Conservation (phyloP, 108 stramenopile genomes). For the Cyclostephanos tholiformis region DNA sequence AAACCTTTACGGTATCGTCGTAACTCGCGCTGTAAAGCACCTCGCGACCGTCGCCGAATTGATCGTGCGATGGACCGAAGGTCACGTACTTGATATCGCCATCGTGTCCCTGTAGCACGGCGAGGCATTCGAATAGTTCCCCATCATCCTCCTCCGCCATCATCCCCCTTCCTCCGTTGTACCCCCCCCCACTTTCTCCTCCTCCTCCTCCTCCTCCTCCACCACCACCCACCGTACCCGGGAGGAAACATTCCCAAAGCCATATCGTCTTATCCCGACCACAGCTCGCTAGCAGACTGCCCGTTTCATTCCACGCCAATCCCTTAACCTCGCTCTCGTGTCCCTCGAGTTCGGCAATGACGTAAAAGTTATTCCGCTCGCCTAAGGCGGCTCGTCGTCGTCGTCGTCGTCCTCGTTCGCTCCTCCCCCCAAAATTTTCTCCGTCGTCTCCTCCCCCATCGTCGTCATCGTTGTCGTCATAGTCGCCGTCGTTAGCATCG, state of each 20-base stretch:
- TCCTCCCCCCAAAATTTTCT: too few species aligned
- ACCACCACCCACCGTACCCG: constrained; percentile 70
- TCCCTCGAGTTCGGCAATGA: constrained; percentile 88
- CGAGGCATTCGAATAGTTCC: constrained; percentile 91
- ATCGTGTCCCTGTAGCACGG: constrained; percentile 94
- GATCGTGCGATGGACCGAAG: constrained; percentile 82
- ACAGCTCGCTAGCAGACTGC: constrained; percentile 90
- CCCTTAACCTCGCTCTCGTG: constrained; percentile 94
- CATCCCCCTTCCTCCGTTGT: background rate
- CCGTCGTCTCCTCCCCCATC: too few species aligned
- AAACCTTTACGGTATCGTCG: constrained; percentile 91
- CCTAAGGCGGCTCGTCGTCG: background rate
- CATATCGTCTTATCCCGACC: constrained; percentile 98
- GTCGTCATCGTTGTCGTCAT: constrained; percentile 2
- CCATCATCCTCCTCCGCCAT: constrained; percentile 46
- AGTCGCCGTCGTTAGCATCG: background rate
- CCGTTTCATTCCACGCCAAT: constrained; percentile 90
- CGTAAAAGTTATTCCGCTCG: constrained; percentile 57
- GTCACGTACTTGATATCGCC: constrained; percentile 93
- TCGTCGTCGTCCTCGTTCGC: background rate
- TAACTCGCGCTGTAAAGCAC: constrained; percentile 86
- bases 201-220: constrained; percentile 15
- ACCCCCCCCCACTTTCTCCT: background rate
- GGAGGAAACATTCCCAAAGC: constrained; percentile 94
- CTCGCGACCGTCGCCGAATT: constrained; percentile 85